Conservation (phyloP, 1,284 basidiomycete species). For the Vanrija humicola region DNA sequence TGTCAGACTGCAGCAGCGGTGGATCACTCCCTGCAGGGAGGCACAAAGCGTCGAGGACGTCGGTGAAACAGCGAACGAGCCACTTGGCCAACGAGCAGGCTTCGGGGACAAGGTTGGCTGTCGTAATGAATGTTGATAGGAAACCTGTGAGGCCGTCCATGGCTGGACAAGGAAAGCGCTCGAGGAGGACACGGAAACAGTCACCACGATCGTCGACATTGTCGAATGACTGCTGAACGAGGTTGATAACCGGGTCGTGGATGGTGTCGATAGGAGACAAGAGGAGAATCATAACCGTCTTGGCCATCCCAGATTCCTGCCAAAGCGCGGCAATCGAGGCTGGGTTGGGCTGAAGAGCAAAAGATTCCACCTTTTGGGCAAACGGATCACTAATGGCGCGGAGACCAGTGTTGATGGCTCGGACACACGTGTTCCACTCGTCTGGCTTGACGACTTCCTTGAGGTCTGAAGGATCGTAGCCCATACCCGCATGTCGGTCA, state of each 20-base stretch:
- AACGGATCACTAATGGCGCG: conserved; percentile 60
- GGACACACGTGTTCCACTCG: conserved; percentile 39
- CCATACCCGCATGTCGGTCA: conserved; percentile 24
- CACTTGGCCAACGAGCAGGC: conserved; percentile 80
- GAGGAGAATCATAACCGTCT: conserved; percentile 63
- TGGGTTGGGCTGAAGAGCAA: conserved; percentile 55
- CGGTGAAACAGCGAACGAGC: conserved; percentile 83
- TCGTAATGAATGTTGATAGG: conserved; percentile 62
- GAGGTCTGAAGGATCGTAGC: conserved; percentile 41
- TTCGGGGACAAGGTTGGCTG: conserved; percentile 66
- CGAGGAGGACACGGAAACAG: conserved; percentile 72
- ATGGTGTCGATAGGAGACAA: conserved; percentile 73
- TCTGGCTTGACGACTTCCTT: conserved; percentile 35
- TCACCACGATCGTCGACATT: conserved; percentile 81
- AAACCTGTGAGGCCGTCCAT: conserved; percentile 66
- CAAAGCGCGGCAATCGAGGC: conserved; percentile 58
- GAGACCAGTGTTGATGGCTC: conserved; percentile 59
- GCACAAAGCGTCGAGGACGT: conserved; percentile 82
- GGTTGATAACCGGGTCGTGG: conserved; percentile 65
- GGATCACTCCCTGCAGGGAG: conserved; percentile 54
- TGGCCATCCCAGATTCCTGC: conserved; percentile 51
- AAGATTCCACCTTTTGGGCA: conserved; percentile 59
- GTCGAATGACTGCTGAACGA: conserved; percentile 76
- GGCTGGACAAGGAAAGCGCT: conserved; percentile 60
- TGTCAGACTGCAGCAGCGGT: conserved; percentile 35